Conservation (phyloP, 345 rosid species). For the Linum lewisii region DNA sequence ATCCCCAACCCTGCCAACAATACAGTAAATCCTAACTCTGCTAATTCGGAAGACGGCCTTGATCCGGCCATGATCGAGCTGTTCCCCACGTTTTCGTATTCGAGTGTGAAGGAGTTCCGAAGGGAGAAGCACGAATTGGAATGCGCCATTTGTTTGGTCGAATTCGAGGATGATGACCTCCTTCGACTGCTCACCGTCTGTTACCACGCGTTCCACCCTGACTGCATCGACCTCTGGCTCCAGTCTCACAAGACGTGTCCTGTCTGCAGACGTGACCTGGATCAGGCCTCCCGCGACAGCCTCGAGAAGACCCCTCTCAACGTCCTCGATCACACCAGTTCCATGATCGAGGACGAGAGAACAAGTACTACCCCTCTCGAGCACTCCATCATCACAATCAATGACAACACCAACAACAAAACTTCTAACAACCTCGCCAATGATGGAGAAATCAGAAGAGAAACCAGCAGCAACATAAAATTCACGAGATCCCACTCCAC, state of each 20-base stretch:
- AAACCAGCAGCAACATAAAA: constrained; percentile 14
- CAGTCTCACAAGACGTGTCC: constrained; percentile 69
- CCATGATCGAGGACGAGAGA: not conserved
- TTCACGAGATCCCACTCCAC: constrained; percentile 63
- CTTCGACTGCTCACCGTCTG: constrained; percentile 63
- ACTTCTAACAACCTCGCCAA: constrained; percentile 12
- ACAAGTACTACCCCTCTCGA: constrained; percentile 10
- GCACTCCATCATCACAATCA: constrained; percentile 27
- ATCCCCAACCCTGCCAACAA: constrained; percentile 20
- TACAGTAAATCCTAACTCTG: constrained; percentile 6
- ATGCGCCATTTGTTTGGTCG: constrained; percentile 69
- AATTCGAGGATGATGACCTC: constrained; percentile 51
- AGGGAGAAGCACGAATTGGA: constrained; percentile 53
- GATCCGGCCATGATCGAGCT: constrained; percentile 41
- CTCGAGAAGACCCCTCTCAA: constrained; percentile 25
- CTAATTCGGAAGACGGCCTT: constrained; percentile 32
- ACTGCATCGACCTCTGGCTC: constrained; percentile 86
- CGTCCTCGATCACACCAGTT: constrained; percentile 1
- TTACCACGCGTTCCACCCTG: constrained; percentile 74
- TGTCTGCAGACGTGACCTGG: constrained; percentile 66
- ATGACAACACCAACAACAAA: not conserved
- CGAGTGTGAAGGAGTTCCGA: constrained; percentile 49
- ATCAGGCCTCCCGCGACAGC: constrained; percentile 27
- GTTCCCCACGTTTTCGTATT: constrained; percentile 54
- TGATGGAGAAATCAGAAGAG: constrained; percentile 5